Base-by-base conservation (phyloP, 768 basidiomycete genomes). In the Ramaria sp. region DNA sequence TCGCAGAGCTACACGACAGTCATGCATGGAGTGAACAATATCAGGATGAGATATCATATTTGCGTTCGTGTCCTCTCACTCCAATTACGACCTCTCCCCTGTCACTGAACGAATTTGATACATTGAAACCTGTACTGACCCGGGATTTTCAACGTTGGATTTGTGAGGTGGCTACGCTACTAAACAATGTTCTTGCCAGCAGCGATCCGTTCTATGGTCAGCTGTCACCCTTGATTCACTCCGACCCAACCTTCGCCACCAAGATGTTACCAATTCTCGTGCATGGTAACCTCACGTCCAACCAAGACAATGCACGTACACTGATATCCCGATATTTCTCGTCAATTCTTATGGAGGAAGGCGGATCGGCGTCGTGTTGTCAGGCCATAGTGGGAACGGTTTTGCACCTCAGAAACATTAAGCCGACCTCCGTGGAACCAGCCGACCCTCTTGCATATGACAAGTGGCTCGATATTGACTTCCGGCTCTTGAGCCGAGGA, bases 381-480 rank as follows among this genome's bases (percentile, higher is more conserved):
- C 70, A 70, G 53, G 75, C 78, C 13, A 76, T 97, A 53, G 81
- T 97, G 52, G 82, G 86, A 51, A 76, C 83, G 43, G 73, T 92
- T 30, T 75, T 95, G 19, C 85, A 96, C 68, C 78, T 97, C 24
- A 88, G 94, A 7, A 72, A 81, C 62, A 88, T 86, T 60, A 65
- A 63, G 2, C 77, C 77, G 4, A 68, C 65, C 7, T 64, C 64
- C 13, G 59, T 64, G 5, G 75, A 75, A 50, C 71, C 70, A 20
- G 64, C 76, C n/a, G 60, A 57, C 45, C 55, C 55, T 6, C 47
- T 57, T 30, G 76, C 78, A 1, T 79, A 86, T 62, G 82, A 91
- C 66, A 78, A 77, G 59, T 98, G 96, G 96, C 75, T 99, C 11
- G 72, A 78, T 37, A 63, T 97, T 43, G 83, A 95, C 61, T 90